Conservation (phyloP, 2,329 filamentous ascomycete genomes). For the Talaromyces pinophilus region DNA sequence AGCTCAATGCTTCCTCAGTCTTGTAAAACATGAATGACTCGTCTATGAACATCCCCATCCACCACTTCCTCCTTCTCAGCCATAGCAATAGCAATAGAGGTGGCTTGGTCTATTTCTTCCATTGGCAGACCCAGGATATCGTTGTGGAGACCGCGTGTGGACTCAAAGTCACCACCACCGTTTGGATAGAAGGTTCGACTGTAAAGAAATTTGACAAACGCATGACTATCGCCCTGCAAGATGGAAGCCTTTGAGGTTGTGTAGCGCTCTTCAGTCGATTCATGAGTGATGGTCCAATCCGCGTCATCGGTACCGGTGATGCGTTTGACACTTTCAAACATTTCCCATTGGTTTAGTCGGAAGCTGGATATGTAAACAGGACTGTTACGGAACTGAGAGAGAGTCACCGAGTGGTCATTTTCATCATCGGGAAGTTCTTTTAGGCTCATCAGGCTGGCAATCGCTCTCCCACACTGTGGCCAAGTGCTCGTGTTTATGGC, state of each 20-base stretch:
- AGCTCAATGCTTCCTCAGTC: not conserved
- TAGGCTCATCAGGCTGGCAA: slow-evolving; percentile 55
- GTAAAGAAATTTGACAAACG: slow-evolving; percentile 57
- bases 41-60: not conserved
- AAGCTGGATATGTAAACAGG: slow-evolving; percentile 59
- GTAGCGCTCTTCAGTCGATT: slow-evolving; percentile 52
- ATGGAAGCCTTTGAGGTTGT: slow-evolving; percentile 51
- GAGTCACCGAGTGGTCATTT: slow-evolving; percentile 38
- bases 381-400: slow-evolving; percentile 53
- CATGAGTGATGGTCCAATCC: slow-evolving; percentile 61
- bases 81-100: slow-evolving; percentile 7
- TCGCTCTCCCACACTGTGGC: slow-evolving; percentile 56
- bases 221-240: slow-evolving; percentile 43
- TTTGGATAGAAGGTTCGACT: slow-evolving; percentile 56
- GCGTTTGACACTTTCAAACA: slow-evolving; percentile 62
- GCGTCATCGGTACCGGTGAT: slow-evolving; percentile 58
- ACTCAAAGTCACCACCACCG: slow-evolving; percentile 26
- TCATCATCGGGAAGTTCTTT: slow-evolving; percentile 44
- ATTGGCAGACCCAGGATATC: slow-evolving; percentile 8
- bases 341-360: slow-evolving; percentile 62
- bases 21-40: not conserved
- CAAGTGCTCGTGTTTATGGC: slow-evolving; percentile 62
- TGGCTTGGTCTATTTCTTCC: slow-evolving; percentile 21
- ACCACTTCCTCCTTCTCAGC: not conserved
- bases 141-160: slow-evolving; percentile 12